Conservation (phyloP, 148 eudicot genomes). For the Arctostaphylos glauca region DNA sequence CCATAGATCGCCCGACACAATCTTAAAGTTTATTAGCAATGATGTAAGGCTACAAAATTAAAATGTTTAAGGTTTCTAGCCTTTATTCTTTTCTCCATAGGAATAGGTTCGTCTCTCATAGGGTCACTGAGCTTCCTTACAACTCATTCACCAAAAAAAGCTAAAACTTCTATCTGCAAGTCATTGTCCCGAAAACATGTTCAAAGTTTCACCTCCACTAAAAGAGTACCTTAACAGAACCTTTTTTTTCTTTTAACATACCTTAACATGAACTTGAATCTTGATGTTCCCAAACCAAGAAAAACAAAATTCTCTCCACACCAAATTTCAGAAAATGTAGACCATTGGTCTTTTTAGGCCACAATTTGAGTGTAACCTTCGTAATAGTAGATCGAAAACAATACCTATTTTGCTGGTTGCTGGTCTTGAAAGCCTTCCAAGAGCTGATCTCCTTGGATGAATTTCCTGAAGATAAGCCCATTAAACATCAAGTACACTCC, state of each 20-base stretch:
- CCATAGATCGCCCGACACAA: not conserved
- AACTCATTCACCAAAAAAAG: not conserved
- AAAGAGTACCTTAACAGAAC: not conserved
- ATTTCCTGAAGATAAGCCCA: constrained; percentile 16
- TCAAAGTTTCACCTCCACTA: not conserved
- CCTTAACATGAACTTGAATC: not conserved
- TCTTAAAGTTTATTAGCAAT: not conserved
- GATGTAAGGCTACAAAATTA: not conserved
- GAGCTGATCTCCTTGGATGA: not conserved
- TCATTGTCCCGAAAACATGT: not conserved
- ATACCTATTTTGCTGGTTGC: constrained; percentile 10
- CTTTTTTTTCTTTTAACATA: not conserved
- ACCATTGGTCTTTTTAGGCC: not conserved
- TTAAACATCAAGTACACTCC: not conserved
- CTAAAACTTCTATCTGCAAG: not conserved
- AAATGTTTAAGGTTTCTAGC: not conserved
- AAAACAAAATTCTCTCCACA: not conserved
- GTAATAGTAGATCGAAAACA: not conserved
- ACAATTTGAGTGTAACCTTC: not conserved
- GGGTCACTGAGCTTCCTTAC: no score
- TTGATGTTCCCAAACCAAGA: not conserved
- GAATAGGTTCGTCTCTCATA: not conserved
- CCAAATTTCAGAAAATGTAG: not conserved
- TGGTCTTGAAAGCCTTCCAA: constrained; percentile 6
- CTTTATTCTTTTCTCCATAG: not conserved